Base-by-base conservation (phyloP, 116 monocot genomes). In the Zostera marina region DNA sequence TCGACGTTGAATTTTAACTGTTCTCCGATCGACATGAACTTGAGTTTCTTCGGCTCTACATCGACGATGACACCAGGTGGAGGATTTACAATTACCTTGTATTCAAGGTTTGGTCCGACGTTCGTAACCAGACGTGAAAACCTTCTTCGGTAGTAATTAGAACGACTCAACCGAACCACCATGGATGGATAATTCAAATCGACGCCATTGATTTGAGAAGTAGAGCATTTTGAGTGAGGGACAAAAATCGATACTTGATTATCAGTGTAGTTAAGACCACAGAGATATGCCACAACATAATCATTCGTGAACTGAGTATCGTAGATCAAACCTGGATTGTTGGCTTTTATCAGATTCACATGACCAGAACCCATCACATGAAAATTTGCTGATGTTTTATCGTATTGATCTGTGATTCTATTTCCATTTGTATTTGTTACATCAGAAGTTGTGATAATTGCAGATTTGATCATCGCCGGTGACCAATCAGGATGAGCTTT, bases 121-220 rank as follows among this genome's bases (percentile, higher is more conserved):
- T 77, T 73, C 5, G 66, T 77, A 22, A 69, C 61, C 42, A 55
- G 57, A 8, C 77, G 53, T 6, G 7, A 11, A 14, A 63, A 66
- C 2, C 13, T 13, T 9, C 39, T 0, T 3, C 2, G 40, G 41
- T 41, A 44, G 21, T 13, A 9, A 19, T 25, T 26, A 0, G 1
- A 7, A 7, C 6, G 5, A 1, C 16, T 22, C 1, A 66, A 14
- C 4, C 3, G 2, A 22, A 67, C 67, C 5, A 4, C 10, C 7
- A 67, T 1, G 10, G 67, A 67, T 1, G 67, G 67, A 41, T 67
- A 67, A 58, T 67, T 67, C 21, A 67, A 22, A 12, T 51, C 14
- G 6, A 46, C 54, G 3, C 8, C 8, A n/a, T n/a, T n/a, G n/a
- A n/a, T n/a, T 8, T 38, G 11, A 26, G 4, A 2, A 26, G 26